Evolutionary conservation across 148 eudicot species (phyloP), one percentile per base, ranked within the genome.

Genomic region (Arbutus unedo): DNA sequence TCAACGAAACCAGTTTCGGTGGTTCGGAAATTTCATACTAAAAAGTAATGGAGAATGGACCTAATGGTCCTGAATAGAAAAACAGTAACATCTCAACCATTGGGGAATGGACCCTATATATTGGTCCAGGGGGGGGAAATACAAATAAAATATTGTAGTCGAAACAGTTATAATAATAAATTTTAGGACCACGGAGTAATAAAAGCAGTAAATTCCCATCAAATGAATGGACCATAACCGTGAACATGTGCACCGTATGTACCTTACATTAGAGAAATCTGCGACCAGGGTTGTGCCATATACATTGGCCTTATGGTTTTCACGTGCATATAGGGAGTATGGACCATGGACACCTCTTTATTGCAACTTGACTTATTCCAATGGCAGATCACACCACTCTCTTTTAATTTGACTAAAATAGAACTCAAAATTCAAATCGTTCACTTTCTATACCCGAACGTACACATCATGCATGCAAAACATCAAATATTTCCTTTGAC

Each of bases 281-380:
- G 86, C 56, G 31, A 53, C 81, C 79, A 62, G 81, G 81, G 83
- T 67, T 83, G 77, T 67, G 73, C 55, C 83, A 82, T 74, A 68
- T 55, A 79, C 48, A 13, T 13, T n/a, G 71, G 23, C 43, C 76
- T 81, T 83, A 67, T 80, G 71, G 81, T 68, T 19, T 66, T 80
- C 92, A 90, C 88, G 87, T 88, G 90, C 68, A 43, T 14, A 31
- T 31, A 31, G 38, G 38, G 38, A 31, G 38, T 31, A 25, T 88
- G 90, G 90, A 86, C 92, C 92, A 85, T 79, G 2, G 82, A 49
- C 78, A 51, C 59, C 10, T 50, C 53, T 50, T 0, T 10, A 9
- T 14, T 57, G 38, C 38, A 31, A 31, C 38, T 31, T 31, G 38
- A 31, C 38, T 31, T 31, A 31, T 31, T 31, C 38, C 38, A 31